Evolutionary conservation across 768 basidiomycete species (phyloP).

Genomic region (Tulasnella sp.): DNA sequence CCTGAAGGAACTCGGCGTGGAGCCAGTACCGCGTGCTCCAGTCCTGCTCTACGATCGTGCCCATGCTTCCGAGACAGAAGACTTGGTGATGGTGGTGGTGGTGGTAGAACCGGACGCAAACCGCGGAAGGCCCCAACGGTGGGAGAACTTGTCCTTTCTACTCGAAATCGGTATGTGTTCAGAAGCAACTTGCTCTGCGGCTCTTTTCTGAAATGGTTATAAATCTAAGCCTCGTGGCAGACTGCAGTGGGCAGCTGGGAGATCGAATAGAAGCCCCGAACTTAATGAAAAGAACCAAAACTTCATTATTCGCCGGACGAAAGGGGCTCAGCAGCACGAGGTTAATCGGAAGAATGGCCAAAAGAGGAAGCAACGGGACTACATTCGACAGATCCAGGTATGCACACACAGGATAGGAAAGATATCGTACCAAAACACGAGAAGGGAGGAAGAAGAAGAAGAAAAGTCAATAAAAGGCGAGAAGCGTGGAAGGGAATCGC

Average conservation of each 20-base stretch:
- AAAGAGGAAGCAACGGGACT: neutral
- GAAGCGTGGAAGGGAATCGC: neutral
- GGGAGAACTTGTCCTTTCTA: neutral
- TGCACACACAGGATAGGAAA: conserved; percentile 1
- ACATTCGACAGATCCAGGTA: conserved; percentile 2
- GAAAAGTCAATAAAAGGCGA: neutral
- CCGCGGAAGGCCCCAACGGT: neutral
- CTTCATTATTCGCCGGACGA: neutral
- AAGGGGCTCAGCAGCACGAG: neutral
- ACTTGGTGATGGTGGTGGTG: conserved; percentile 6
- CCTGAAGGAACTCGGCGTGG: conserved; percentile 13
- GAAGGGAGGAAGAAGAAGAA: neutral
- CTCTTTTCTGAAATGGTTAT: neutral
- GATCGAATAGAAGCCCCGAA: neutral
- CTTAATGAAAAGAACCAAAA: neutral
- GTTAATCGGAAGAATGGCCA: neutral
- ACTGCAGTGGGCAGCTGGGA: neutral
- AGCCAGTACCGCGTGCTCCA: neutral
- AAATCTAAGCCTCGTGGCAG: neutral
- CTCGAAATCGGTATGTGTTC: neutral
- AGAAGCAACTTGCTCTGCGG: neutral
- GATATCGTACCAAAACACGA: neutral
- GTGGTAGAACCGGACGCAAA: neutral
- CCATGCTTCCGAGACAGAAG: conserved; percentile 2
- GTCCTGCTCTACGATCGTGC: neutral